These are phyloP conservation scores for Spathaspora hagerdaliae DNA, from an alignment of 805 yeast genomes.

Conservation along the genomic window DNA sequence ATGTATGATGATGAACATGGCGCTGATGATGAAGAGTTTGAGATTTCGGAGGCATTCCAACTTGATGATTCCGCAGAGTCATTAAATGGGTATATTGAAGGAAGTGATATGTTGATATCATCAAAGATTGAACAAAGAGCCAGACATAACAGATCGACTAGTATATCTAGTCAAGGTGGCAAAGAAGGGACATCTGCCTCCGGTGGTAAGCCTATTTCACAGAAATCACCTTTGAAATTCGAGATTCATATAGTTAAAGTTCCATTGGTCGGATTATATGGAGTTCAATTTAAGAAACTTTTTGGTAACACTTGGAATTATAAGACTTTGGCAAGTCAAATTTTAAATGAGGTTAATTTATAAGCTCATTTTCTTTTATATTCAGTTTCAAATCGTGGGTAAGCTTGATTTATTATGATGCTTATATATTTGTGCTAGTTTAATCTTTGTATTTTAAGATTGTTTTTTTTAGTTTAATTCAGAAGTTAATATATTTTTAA, in stretches of 20 bases:
- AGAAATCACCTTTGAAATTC: constrained; percentile 65
- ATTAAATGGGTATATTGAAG: constrained; percentile 52
- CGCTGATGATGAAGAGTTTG: constrained; percentile 28
- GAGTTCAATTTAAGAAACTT: constrained; percentile 91
- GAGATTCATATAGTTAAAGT: constrained; percentile 91
- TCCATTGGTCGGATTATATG: constrained; percentile 83
- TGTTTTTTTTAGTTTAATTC: neutral
- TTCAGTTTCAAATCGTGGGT: too few relatives aligned
- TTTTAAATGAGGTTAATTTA: constrained; percentile 66
- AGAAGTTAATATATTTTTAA: too few relatives aligned
- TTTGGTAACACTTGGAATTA: constrained; percentile 95
- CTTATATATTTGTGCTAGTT: too few relatives aligned
- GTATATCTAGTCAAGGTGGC: constrained; percentile 20
- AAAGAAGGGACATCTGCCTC: constrained; percentile 5
- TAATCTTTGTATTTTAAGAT: neutral
- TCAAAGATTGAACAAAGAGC: constrained; percentile 53
- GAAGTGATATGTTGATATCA: constrained; percentile 58
- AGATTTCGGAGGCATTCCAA: constrained; percentile 20
- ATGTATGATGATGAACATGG: constrained; percentile 24
- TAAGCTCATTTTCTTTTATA: constrained; percentile 15
- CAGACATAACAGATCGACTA: constrained; percentile 29
- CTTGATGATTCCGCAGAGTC: constrained; percentile 62
- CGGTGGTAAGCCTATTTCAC: constrained; percentile 1
- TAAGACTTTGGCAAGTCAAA: constrained; percentile 83
- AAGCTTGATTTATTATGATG: too few relatives aligned